Conservation (phyloP, 805 yeast genomes). For the Blastobotrys muscicola region DNA sequence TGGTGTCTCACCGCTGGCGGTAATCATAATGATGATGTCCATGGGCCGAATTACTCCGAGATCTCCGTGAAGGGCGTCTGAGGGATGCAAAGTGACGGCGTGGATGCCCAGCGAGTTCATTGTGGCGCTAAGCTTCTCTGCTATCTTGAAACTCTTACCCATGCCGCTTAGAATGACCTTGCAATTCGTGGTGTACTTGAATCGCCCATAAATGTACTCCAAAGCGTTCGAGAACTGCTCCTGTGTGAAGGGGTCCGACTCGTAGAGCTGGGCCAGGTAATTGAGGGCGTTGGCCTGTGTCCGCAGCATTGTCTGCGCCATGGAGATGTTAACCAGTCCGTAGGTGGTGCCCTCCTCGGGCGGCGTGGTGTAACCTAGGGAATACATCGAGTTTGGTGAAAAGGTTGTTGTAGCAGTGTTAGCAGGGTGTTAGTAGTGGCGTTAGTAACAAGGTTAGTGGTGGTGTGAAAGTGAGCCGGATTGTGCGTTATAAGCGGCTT, state of each 20-base stretch:
- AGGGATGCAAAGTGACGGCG: conserved; percentile 63
- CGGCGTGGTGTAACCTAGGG: conserved; percentile 23
- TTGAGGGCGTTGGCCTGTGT: conserved; percentile 31
- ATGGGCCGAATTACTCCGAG: conserved; percentile 54
- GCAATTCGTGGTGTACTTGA: conserved; percentile 19
- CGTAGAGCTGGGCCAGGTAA: conserved; percentile 23
- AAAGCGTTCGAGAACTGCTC: conserved; percentile 24
- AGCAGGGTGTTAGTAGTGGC: conserved; percentile 1
- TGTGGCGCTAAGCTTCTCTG: conserved; percentile 70
- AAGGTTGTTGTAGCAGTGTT: too few species aligned
- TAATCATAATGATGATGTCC: conserved; percentile 54
- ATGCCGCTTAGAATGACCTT: conserved; percentile 73
- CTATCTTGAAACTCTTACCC: conserved; percentile 78
- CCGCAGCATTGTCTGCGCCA: conserved; percentile 27
- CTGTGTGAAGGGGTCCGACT: conserved; percentile 18
- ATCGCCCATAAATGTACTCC: conserved; percentile 22
- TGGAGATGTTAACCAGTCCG: conserved; percentile 29
- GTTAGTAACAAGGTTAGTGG: too few species aligned
- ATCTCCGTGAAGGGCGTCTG: conserved; percentile 88
- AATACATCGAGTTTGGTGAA: too few species aligned
- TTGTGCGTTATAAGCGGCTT: too few species aligned
- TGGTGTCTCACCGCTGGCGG: conserved; percentile 78
- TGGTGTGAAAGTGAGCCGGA: too few species aligned
- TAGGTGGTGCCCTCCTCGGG: conserved; percentile 45
- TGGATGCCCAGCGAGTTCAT: conserved; percentile 68